These are phyloP conservation scores for Aspergillus egyptiacus DNA, from an alignment of 495 filamentous ascomycete species.

Conservation along the genomic window DNA sequence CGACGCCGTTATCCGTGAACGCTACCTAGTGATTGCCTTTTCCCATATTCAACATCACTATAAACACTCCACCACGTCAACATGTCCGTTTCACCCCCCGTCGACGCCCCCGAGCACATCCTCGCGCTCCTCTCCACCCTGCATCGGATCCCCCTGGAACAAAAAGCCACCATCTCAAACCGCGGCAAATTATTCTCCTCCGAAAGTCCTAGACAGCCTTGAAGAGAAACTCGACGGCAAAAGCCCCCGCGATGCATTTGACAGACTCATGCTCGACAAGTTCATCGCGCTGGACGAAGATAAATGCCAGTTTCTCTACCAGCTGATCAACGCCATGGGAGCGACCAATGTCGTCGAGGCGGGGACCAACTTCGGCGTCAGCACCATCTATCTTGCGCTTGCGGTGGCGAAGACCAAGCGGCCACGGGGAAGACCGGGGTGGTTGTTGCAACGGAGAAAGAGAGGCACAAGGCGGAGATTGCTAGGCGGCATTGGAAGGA, in stretches of 20 bases:
- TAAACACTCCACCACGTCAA: too few relatives aligned
- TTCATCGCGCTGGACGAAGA: constrained; percentile 50
- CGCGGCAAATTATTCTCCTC: constrained; percentile 1
- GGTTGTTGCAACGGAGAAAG: constrained; percentile 53
- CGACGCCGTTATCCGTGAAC: too few relatives aligned
- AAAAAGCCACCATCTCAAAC: constrained; percentile 20
- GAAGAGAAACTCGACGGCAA: not conserved
- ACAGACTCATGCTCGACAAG: constrained; percentile 37
- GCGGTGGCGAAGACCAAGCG: constrained; percentile 34
- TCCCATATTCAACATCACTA: too few relatives aligned
- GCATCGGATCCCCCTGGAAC: constrained; percentile 20
- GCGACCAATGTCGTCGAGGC: constrained; percentile 48
- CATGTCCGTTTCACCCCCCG: too few relatives aligned
- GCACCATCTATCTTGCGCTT: constrained; percentile 52
- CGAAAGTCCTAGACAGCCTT: not conserved
- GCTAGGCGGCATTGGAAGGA: constrained; percentile 45
- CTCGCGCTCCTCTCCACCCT: constrained; percentile 20
- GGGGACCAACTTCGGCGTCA: constrained; percentile 52
- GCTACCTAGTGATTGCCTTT: too few relatives aligned
- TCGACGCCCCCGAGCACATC: constrained; percentile 21
- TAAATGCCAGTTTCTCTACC: constrained; percentile 47
- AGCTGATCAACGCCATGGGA: constrained; percentile 31
- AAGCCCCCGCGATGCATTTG: constrained; percentile 11
- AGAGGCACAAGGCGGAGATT: constrained; percentile 38
- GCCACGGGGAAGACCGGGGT: constrained; percentile 23